Evolutionary conservation across 495 filamentous ascomycete species (phyloP).

Genomic region (Barbatosphaeria neglecta): DNA sequence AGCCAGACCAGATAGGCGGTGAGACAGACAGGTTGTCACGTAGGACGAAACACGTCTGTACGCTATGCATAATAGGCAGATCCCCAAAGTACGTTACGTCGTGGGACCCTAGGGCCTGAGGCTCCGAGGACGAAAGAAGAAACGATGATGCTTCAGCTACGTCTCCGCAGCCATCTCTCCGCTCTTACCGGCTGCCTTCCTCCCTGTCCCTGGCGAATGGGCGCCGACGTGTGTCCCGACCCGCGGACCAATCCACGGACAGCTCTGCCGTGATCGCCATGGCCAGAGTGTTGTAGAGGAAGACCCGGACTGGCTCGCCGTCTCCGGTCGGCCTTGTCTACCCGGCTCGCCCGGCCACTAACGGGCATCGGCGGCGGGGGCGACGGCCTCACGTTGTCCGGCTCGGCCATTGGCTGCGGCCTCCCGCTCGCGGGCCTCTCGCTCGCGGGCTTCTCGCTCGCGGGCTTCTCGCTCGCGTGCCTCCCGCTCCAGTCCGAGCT

Average conservation of each 20-base stretch:
- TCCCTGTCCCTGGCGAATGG: too few relatives aligned
- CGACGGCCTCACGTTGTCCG: not conserved
- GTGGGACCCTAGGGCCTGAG: not conserved
- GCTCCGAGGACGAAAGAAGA: not conserved
- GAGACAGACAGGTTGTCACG: too few relatives aligned
- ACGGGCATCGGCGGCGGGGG: too few relatives aligned
- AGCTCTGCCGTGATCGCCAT: too few relatives aligned
- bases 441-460: not conserved
- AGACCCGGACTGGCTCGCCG: too few relatives aligned
- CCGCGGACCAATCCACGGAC: too few relatives aligned
- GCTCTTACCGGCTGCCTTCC: not conserved
- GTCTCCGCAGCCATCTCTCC: not conserved
- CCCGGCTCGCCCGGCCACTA: too few relatives aligned
- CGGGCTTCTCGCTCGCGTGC: conserved; percentile 1
- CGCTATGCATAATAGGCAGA: not conserved
- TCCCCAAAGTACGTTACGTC: not conserved
- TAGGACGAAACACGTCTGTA: too few relatives aligned
- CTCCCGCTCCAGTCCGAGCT: conserved; percentile 19
- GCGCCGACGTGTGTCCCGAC: too few relatives aligned
- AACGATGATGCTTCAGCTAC: not conserved
- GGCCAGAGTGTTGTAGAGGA: too few relatives aligned
- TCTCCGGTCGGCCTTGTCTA: too few relatives aligned
- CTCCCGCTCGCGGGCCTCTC: not conserved
- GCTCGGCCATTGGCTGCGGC: not conserved
- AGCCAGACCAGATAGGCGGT: too few relatives aligned